Evolutionary conservation across 352 stramenopile genomes (phyloP), one percentile per base, ranked within the genome.

Genomic region (Pythium aquatile): DNA sequence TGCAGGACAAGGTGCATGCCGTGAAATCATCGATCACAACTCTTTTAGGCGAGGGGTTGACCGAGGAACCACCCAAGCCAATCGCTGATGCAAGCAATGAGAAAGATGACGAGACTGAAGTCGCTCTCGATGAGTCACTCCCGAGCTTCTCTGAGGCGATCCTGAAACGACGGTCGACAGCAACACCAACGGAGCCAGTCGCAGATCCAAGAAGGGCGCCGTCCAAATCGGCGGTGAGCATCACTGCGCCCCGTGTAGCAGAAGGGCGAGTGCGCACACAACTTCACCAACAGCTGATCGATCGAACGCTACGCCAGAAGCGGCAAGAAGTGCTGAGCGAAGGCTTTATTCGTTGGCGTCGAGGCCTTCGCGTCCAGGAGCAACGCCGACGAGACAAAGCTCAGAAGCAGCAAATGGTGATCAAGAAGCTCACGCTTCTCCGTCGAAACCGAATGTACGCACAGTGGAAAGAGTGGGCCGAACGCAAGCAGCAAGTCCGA

Each of bases 221-320:
- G 29, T 51, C 44, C 6, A 5, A 28, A 16, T 8, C 5, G n/a
- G 10, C 14, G 16, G 10, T 13, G 44, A 24, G 20, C 29, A 1
- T 39, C 37, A 11, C 24, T 52, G 2, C 9, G 30, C 16, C 52
- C 6, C 6, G 13, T 44, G 29, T 29, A 44, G 17, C 47, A 51
- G 42, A 37, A 16, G 44, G 9, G 14, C 24, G 10, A 17, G 47
- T 55, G n/a, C 57, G 64, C 2, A 37, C 57, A n/a, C 64, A 65
- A 11, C 52, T 88, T 8, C 83, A 92, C 11, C 71, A 87, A 29
- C 78, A 90, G 56, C 69, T 87, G 9, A 89, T 91, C 53, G 71
- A 83, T 44, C 73, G 86, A 35, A 82, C 57, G 16, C 73, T 90
- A 24, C 72, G 51, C 10, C 61, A 68, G 5, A 78, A 81, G 44